Percentiles rank a stretch among this genome's conserved stretches.
These are phyloP conservation scores for Calonectria multiphialidica DNA, from an alignment of 2,329 filamentous ascomycete species.

Conservation along the genomic window DNA sequence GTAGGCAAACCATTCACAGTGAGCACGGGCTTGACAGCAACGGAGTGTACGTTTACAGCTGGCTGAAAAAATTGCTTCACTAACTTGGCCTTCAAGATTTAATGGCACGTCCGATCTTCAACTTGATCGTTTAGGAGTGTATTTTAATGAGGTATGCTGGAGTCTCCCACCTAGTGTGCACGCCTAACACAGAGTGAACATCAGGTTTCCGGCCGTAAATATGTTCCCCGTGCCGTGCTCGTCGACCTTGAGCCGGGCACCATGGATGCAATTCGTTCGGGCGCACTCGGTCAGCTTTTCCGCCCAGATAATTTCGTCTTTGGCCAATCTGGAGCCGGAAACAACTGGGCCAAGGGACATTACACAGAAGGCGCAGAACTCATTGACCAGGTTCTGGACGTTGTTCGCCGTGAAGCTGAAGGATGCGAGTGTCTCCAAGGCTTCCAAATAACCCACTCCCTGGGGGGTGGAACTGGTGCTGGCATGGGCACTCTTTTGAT, in stretches of 20 bases:
- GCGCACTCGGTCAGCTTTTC: slow-evolving; percentile 99
- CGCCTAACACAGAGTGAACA: neutral
- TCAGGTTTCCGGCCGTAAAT: slow-evolving; percentile 93
- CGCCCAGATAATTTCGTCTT: slow-evolving; percentile 99
- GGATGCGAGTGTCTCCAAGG: slow-evolving; percentile 99
- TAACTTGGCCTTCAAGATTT: slow-evolving; percentile 62
- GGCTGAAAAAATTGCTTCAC: neutral
- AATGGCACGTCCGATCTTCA: slow-evolving; percentile 98
- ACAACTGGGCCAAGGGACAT: slow-evolving; percentile 99
- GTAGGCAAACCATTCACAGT: slow-evolving; percentile 80
- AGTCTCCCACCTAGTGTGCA: neutral
- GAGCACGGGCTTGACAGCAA: slow-evolving; percentile 98
- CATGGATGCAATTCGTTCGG: slow-evolving; percentile 98
- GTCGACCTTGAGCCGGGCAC: slow-evolving; percentile 99
- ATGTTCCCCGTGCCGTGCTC: slow-evolving; percentile 98
- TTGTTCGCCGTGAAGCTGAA: slow-evolving; percentile 98
- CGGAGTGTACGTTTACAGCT: slow-evolving; percentile 70
- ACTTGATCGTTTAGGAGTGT: slow-evolving; percentile 99
- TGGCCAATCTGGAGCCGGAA: slow-evolving; percentile 98
- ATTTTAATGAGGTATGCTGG: slow-evolving; percentile 82
- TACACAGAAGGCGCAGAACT: slow-evolving; percentile 99
- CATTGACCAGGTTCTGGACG: slow-evolving; percentile 97
- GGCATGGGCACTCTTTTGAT: slow-evolving; percentile 99
- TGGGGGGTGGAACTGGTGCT: slow-evolving; percentile 99
- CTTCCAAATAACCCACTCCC: slow-evolving; percentile 99